Evolutionary conservation across 352 stramenopile genomes (phyloP).

Genomic region (Globisporangium perplexum): DNA sequence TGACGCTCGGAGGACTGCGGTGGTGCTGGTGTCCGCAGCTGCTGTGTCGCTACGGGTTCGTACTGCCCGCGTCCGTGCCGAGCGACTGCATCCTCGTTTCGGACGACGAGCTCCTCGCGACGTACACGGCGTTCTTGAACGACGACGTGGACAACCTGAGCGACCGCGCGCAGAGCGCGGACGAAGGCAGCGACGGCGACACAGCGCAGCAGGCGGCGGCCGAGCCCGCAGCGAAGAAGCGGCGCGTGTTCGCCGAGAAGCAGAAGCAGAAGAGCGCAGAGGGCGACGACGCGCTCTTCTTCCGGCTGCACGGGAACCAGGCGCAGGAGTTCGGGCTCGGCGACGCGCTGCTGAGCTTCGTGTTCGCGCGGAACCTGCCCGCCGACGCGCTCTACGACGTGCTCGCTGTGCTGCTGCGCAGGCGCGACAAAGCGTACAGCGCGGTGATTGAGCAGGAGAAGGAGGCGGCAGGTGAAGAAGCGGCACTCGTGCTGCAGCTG

Average conservation of each 20-base stretch:
- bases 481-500: conserved; percentile 21
- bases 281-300: conserved; percentile 33
- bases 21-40: conserved; percentile 18
- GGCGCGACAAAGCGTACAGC: conserved; percentile 65
- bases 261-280: conserved; percentile 10
- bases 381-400: conserved; percentile 63
- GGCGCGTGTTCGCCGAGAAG: conserved; percentile 30
- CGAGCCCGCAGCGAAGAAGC: conserved; percentile 21
- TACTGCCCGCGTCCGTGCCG: conserved; percentile 27
- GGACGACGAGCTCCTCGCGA: conserved; percentile 32
- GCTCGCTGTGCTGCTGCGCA: conserved; percentile 47
- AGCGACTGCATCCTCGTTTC: conserved; percentile 53
- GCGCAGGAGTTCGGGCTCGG: conserved; percentile 51
- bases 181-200: conserved; percentile 11
- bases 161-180: conserved; percentile 18
- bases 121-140: conserved; percentile 29
- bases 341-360: conserved; percentile 58
- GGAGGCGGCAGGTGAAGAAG: not conserved
- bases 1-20: too few species aligned
- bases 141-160: conserved; percentile 23
- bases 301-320: conserved; percentile 45
- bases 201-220: conserved; percentile 1
- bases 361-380: conserved; percentile 43
- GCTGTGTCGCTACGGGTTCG: conserved; percentile 69
- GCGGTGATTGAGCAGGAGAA: conserved; percentile 20